These are phyloP conservation scores for Fomitopsis schrenkii DNA, from an alignment of 1,284 basidiomycete species.

Conservation along the genomic window DNA sequence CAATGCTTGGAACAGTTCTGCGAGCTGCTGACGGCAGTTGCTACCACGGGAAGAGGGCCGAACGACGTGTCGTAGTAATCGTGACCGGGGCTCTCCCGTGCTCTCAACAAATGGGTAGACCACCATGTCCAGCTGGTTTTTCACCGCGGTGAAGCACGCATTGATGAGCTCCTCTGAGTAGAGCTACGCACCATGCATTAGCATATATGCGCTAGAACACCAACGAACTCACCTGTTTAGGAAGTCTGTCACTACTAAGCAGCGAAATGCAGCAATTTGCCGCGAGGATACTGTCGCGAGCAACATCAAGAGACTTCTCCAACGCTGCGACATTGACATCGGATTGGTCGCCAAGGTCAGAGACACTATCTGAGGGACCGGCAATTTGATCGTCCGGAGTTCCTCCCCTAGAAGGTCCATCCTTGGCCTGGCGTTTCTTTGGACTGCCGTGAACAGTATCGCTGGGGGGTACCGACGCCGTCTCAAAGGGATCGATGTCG, in stretches of 20 bases:
- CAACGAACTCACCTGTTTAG: conserved; percentile 66
- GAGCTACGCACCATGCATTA: conserved; percentile 40
- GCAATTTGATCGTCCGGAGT: conserved; percentile 26
- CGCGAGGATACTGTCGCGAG: conserved; percentile 69
- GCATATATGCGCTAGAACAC: neutral
- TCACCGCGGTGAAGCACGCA: conserved; percentile 70
- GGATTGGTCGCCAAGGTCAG: conserved; percentile 29
- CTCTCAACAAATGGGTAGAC: conserved; percentile 89
- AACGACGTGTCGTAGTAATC: conserved; percentile 51
- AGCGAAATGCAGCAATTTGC: conserved; percentile 81
- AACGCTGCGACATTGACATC: conserved; percentile 49
- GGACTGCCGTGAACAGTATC: conserved; percentile 22
- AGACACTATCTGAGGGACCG: conserved; percentile 16
- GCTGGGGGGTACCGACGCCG: conserved; percentile 19
- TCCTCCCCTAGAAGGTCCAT: conserved; percentile 23
- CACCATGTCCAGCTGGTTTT: conserved; percentile 75
- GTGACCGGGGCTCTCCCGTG: conserved; percentile 39
- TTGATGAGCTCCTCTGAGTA: conserved; percentile 92
- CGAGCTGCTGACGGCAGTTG: conserved; percentile 47
- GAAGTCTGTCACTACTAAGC: conserved; percentile 71
- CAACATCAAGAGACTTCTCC: conserved; percentile 44
- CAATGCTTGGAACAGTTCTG: conserved; percentile 64
- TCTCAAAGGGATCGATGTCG: conserved; percentile 62
- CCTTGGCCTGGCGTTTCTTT: conserved; percentile 35
- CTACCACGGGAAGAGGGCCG: conserved; percentile 36